A percentile compares a stretch with the other conserved stretches of the same genome.
Conservation (phyloP, 257 asterid genomes). For the Solanum clarkiae region DNA sequence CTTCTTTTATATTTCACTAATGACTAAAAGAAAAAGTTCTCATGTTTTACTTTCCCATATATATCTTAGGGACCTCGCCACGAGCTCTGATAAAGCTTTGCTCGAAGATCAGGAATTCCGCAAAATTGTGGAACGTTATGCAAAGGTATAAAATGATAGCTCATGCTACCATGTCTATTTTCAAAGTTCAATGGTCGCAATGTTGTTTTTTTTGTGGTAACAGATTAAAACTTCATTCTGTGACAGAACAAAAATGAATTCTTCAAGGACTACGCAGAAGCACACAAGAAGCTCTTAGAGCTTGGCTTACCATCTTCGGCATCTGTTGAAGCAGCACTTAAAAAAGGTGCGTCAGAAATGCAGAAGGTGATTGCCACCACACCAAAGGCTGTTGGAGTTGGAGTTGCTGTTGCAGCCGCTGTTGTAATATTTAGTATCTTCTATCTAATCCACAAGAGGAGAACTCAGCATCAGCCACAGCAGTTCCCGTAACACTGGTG, state of each 20-base stretch:
- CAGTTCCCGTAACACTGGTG: not conserved
- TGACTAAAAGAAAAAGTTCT: not conserved
- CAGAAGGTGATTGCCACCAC: not conserved
- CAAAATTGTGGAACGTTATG: constrained; percentile 35
- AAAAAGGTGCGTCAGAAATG: constrained; percentile 3
- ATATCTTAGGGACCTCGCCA: constrained; percentile 39
- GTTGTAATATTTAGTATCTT: constrained; percentile 40
- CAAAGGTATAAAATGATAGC: constrained; percentile 24
- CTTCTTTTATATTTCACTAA: not conserved
- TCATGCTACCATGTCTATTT: not conserved
- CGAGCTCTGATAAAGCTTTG: constrained; percentile 47
- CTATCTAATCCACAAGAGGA: constrained; percentile 17
- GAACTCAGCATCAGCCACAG: not conserved
- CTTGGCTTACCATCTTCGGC: constrained; percentile 43
- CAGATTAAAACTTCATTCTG: not conserved
- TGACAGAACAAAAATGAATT: constrained; percentile 68
- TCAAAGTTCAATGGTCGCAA: not conserved
- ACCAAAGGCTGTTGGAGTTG: constrained; percentile 1
- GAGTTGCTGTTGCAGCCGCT: constrained; percentile 38
- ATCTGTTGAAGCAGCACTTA: not conserved
- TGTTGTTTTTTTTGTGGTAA: not conserved
- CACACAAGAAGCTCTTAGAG: constrained; percentile 84
- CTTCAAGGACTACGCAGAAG: constrained; percentile 51
- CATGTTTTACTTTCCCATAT: not conserved
- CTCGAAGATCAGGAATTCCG: constrained; percentile 43